Evolutionary conservation across 2,329 filamentous ascomycete genomes (phyloP), one percentile per base, ranked within the genome.

Genomic region (Leptographium wingfieldii): DNA sequence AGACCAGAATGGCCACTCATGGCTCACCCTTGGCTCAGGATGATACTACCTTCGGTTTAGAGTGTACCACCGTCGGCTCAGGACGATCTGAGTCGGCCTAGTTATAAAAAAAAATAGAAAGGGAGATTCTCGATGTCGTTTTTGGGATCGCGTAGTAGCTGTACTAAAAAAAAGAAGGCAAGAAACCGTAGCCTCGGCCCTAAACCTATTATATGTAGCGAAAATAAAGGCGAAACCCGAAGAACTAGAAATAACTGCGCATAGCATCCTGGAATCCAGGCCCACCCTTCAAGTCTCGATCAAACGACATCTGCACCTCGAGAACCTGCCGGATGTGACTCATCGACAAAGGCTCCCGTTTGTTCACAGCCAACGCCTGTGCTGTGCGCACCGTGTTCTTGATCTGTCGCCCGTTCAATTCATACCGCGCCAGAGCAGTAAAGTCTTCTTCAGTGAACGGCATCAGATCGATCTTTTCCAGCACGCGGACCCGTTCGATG

Each of bases 381-480:
- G 89, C 89, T 0, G 88, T 92, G 60, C 87, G 83, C 56, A 95
- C 85, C 12, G 87, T 86, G 69, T 95, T 95, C 76, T 95, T 95
- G 77, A 95, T 95, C 81, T 92, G 77, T 22, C 79, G 74, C 12
- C 80, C 80, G 62, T 82, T 82, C 61, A 82, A 77, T 46, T 85
- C 84, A 68, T 87, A 82, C 57, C 84, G 80, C 1, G 86, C 82
- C 25, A 95, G 75, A 49, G 74, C 71, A 55, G 84, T 81, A 63
- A 84, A 84, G 68, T 95, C 87, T 10, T 82, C 79, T 3, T 88
- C 84, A 2, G 75, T 77, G 67, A 92, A 87, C 0, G 76, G 72
- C 65, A 83, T 80, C 1, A 81, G 76, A 63, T 81, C 76, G 19
- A 84, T 72, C 57, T 81, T 82, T 61, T 88, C 84, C 54, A 85